Evolutionary conservation across 257 asterid genomes (phyloP).

Genomic region (Gynochthodes officinalis): DNA sequence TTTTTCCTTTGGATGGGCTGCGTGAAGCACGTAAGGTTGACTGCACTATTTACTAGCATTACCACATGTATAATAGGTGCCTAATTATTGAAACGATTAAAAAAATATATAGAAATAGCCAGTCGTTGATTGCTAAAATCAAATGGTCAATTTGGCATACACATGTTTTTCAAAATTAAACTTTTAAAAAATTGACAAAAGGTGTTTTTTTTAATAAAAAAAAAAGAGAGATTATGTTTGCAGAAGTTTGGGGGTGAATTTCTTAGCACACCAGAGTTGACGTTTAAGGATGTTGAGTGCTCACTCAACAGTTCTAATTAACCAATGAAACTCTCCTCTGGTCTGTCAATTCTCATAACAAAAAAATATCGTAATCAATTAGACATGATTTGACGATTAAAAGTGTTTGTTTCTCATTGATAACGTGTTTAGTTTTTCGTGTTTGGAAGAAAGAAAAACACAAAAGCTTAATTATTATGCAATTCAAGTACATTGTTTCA

Average conservation of each 20-base stretch:
- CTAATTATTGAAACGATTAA: background rate
- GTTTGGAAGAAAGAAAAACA: too few species aligned
- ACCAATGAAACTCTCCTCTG: too few species aligned
- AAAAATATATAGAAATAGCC: too few species aligned
- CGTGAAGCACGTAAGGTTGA: slow-evolving; percentile 15
- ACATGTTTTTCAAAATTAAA: too few species aligned
- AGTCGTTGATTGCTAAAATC: background rate
- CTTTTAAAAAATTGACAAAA: background rate
- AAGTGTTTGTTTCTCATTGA: too few species aligned
- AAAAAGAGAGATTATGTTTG: background rate
- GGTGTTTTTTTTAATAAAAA: background rate
- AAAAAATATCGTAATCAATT: too few species aligned
- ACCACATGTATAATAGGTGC: background rate
- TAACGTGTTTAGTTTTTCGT: too few species aligned
- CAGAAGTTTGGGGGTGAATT: background rate
- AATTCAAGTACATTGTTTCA: background rate
- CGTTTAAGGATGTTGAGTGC: background rate
- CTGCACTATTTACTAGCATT: background rate
- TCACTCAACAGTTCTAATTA: too few species aligned
- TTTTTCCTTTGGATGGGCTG: slow-evolving; percentile 15
- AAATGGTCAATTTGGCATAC: background rate
- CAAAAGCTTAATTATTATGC: background rate
- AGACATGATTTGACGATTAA: too few species aligned
- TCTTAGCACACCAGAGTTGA: background rate
- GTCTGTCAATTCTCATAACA: too few species aligned